phyloP scores from a whole-genome alignment of 352 stramenopile genomes.

The Phytophthora pinifolia region DNA sequence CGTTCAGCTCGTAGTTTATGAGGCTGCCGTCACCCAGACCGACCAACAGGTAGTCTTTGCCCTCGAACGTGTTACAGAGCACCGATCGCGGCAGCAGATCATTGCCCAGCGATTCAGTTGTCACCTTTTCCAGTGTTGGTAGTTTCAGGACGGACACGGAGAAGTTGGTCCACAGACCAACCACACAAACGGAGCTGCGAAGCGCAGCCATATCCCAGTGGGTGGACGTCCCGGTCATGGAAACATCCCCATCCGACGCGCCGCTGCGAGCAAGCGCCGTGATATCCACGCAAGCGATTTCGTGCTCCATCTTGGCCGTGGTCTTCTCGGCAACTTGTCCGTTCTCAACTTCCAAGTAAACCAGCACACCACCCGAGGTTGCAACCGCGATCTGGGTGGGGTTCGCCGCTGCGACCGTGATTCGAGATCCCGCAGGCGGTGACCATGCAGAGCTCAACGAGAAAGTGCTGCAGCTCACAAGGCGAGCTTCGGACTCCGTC shows the following conservation, averaged over 20 bases:
- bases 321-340: slow-evolving; percentile 59
- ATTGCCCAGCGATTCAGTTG: slow-evolving; percentile 73
- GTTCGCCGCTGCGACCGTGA: slow-evolving; percentile 87
- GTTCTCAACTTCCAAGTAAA: slow-evolving; percentile 88
- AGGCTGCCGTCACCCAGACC: slow-evolving; percentile 96
- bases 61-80: slow-evolving; percentile 86
- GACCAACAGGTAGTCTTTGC: slow-evolving; percentile 92
- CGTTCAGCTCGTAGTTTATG: slow-evolving; percentile 91
- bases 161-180: slow-evolving; percentile 94
- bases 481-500: slow-evolving; percentile 90
- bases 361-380: slow-evolving; percentile 86
- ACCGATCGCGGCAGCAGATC: slow-evolving; percentile 88
- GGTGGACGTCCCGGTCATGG: slow-evolving; percentile 47
- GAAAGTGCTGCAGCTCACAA: slow-evolving; percentile 80
- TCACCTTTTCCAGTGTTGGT: slow-evolving; percentile 68
- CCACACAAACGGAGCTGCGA: slow-evolving; percentile 64
- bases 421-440: slow-evolving; percentile 56
- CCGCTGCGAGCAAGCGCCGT: slow-evolving; percentile 47
- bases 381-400: slow-evolving; percentile 93
- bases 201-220: slow-evolving; percentile 65
- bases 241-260: slow-evolving; percentile 48
- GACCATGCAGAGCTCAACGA: slow-evolving; percentile 74
- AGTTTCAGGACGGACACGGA: slow-evolving; percentile 88
- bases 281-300: slow-evolving; percentile 95
- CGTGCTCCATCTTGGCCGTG: slow-evolving; percentile 85